Conservation (phyloP, 176 grass and related monocot species). For the Musa acuminata region DNA sequence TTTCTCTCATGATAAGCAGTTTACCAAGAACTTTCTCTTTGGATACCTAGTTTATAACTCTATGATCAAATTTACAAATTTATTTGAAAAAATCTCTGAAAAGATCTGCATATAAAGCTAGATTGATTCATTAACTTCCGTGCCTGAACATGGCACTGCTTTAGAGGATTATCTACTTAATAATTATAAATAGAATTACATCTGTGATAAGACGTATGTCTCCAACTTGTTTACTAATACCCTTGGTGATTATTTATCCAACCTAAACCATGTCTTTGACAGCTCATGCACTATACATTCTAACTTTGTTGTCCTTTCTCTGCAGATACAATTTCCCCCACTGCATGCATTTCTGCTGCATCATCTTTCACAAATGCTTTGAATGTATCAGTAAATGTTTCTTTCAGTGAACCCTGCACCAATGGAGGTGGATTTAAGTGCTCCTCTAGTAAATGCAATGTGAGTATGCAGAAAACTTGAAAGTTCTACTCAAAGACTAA, state of each 20-base stretch:
- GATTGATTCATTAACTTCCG: too few relatives aligned
- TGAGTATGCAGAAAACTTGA: slow-evolving; percentile 15
- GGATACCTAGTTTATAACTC: neutral
- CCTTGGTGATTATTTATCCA: neutral
- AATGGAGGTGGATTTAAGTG: slow-evolving; percentile 63
- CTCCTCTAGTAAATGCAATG: slow-evolving; percentile 48
- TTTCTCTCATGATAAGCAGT: too few relatives aligned
- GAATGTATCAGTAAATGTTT: slow-evolving; percentile 42
- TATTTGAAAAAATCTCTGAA: too few relatives aligned
- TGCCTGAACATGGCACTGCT: too few relatives aligned
- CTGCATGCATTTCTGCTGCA: slow-evolving; percentile 47
- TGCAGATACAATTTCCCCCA: slow-evolving; percentile 76
- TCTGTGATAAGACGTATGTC: too few relatives aligned
- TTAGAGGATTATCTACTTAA: too few relatives aligned
- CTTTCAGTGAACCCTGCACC: slow-evolving; percentile 67
- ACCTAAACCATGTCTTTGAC: neutral
- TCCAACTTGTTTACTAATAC: neutral
- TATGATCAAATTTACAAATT: too few relatives aligned
- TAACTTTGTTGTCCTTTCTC: slow-evolving; percentile 2
- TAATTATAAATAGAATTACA: too few relatives aligned
- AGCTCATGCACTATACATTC: neutral
- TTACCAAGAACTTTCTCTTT: neutral
- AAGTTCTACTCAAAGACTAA: neutral
- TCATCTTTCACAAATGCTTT: slow-evolving; percentile 55
- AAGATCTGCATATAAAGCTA: too few relatives aligned